phyloP scores from a whole-genome alignment of 176 grass and related monocot genomes.

The Dactylis glomerata region DNA sequence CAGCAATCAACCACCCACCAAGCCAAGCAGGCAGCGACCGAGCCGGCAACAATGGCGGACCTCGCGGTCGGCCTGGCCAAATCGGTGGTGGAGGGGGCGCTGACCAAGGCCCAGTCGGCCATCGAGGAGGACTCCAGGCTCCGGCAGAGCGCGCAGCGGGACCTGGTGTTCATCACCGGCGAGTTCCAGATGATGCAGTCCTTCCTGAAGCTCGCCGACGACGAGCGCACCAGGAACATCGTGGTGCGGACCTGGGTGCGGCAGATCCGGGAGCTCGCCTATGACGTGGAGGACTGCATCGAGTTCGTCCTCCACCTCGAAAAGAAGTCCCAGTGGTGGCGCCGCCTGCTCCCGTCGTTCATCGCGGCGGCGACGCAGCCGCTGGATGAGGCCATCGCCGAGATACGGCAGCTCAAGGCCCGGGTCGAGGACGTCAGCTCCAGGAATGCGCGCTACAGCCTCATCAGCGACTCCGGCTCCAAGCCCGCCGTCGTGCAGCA shows the following conservation, averaged over 20 bases:
- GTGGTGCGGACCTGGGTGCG: slow-evolving; percentile 22
- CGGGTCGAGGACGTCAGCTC: slow-evolving; percentile 17
- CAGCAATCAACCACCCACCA: neutral
- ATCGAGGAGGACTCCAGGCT: slow-evolving; percentile 26
- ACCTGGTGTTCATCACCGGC: slow-evolving; percentile 12
- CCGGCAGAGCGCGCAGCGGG: neutral
- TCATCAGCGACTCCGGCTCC: neutral
- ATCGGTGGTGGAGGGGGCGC: slow-evolving; percentile 3
- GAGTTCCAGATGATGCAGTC: slow-evolving; percentile 40
- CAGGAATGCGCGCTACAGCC: neutral
- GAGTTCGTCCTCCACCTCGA: slow-evolving; percentile 18
- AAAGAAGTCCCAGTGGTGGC: slow-evolving; percentile 7
- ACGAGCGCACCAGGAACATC: neutral
- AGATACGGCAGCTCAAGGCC: slow-evolving; percentile 10
- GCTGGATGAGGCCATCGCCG: neutral
- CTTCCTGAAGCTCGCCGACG: neutral
- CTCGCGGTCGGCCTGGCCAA: slow-evolving; percentile 21
- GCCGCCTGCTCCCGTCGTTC: slow-evolving; percentile 2
- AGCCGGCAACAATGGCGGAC: slow-evolving; percentile 14
- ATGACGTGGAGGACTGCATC: slow-evolving; percentile 30
- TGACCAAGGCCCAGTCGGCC: neutral
- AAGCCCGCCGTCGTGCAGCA: neutral
- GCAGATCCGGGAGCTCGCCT: slow-evolving; percentile 21
- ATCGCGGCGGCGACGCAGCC: neutral
- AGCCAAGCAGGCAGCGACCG: neutral